These are phyloP conservation scores for Drosera capensis DNA, from an alignment of 148 eudicot species.

Conservation along the genomic window DNA sequence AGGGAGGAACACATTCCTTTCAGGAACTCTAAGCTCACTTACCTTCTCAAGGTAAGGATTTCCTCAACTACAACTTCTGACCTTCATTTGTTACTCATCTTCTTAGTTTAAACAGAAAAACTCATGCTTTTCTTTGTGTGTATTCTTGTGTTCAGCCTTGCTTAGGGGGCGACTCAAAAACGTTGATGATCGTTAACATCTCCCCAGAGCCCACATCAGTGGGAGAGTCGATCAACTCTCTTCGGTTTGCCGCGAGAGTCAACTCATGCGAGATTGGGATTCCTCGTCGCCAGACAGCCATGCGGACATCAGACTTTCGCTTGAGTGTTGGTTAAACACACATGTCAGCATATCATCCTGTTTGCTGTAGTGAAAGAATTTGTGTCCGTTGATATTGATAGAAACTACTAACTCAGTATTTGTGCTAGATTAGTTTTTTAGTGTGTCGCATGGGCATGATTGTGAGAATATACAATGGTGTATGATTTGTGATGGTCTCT, in stretches of 20 bases:
- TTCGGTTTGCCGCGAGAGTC: slow-evolving; percentile 60
- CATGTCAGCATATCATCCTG: too few relatives aligned
- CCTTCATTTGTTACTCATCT: too few relatives aligned
- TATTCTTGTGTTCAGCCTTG: slow-evolving; percentile 35
- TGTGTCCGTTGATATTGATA: too few relatives aligned
- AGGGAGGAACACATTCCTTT: slow-evolving; percentile 72
- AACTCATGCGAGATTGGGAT: slow-evolving; percentile 67
- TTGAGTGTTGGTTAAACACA: slow-evolving; percentile 51
- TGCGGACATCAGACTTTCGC: slow-evolving; percentile 42
- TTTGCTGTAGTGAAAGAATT: too few relatives aligned
- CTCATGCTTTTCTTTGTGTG: neutral
- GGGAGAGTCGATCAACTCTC: slow-evolving; percentile 54
- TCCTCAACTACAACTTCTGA: too few relatives aligned
- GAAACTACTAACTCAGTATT: too few relatives aligned
- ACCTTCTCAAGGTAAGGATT: slow-evolving; percentile 70
- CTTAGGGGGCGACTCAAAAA: slow-evolving; percentile 68
- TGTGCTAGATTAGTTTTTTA: too few relatives aligned
- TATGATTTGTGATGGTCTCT: too few relatives aligned
- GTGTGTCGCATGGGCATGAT: too few relatives aligned
- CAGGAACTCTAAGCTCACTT: slow-evolving; percentile 65
- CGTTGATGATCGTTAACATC: slow-evolving; percentile 62
- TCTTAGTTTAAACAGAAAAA: slow-evolving; percentile 34
- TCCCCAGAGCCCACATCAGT: slow-evolving; percentile 60
- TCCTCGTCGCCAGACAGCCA: slow-evolving; percentile 53
- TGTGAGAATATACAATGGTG: too few relatives aligned